Evolutionary conservation across 129 eudicot genomes (phyloP).

Genomic region (Gnaphalium uliginosum): DNA sequence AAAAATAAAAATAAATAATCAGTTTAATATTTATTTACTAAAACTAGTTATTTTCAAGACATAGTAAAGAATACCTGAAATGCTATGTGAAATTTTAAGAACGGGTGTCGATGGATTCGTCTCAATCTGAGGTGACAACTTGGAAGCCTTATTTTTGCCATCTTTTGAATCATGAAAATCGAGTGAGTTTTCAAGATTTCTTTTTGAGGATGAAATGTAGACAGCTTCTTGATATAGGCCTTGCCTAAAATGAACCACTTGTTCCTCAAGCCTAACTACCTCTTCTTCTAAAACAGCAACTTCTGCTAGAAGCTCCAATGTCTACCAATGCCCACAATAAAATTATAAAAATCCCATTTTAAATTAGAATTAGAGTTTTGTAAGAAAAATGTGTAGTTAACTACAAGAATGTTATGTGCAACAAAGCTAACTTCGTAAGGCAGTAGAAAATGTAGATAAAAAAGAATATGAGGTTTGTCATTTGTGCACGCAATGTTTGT

Average conservation of each 20-base stretch:
- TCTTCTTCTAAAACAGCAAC: constrained; percentile 99
- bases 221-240: constrained; percentile 84
- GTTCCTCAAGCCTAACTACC: constrained; percentile 91
- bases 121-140: constrained; percentile 46
- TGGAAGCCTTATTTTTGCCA: constrained; percentile 45
- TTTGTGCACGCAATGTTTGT: not conserved
- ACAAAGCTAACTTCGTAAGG: not conserved
- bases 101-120: constrained; percentile 36
- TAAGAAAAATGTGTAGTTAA: not conserved
- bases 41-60: not conserved
- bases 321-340: constrained; percentile 39
- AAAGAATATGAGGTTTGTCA: not conserved
- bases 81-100: constrained; percentile 18
- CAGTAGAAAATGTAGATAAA: not conserved
- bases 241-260: constrained; percentile 85
- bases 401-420: not conserved
- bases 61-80: constrained; percentile 36
- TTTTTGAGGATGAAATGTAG: constrained; percentile 66
- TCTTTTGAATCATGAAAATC: constrained; percentile 45
- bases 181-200: constrained; percentile 56
- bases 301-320: constrained; percentile 94
- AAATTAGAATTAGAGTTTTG: too few species aligned
- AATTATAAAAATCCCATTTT: not conserved
- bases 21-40: not conserved
- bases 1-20: constrained; percentile 1